Evolutionary conservation across 306 rosid species (phyloP), one percentile per base, ranked within the genome.

Genomic region (Dalbergia cultrata): DNA sequence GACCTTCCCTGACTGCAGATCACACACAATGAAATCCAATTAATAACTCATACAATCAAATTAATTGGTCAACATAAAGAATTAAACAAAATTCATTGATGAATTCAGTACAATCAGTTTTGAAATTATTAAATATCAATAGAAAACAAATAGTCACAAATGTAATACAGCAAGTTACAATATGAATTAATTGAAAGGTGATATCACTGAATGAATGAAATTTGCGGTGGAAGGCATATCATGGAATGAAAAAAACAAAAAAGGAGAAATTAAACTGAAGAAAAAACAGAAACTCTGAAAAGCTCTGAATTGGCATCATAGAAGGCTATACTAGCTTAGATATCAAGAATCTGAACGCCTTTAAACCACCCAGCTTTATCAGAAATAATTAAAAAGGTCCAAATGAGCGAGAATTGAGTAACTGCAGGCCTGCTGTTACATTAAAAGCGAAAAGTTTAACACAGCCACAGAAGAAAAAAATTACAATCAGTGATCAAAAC

Each of bases 1-100:
- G 31, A 96, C 97, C 76, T 90, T 93, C 75, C 99, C 99, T 62
- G 98, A 93, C 99, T 96, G 94, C 85, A 85, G 6, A 5, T 7
- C 34, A 86, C 17, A 64, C 16, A 45, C 5, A 21, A 60, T 7
- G 34, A 66, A 49, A 7, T 18, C 41, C 34, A 54, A 54, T 13
- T 13, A 11, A 13, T 7, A 47, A 4, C 53, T 21, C 45, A 82
- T 43, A 49, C 0, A 13, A 49, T 49, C 5, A 13, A n/a, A 43
- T 57, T 11, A 26, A 57, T 57, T 66, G 3, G 6, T 54, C 9
- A 43, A 54, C 0, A 12, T 17, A 14, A 7, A 41, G 14, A 77
- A 7, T 21, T 11, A 16, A 63, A 62, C 16, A 18, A 39, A 50
- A 50, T 54, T 31, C 10, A 54, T 17, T 17, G 19, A 50, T 16